Conservation (phyloP, 106 monocot species). For the Acorus calamus region DNA sequence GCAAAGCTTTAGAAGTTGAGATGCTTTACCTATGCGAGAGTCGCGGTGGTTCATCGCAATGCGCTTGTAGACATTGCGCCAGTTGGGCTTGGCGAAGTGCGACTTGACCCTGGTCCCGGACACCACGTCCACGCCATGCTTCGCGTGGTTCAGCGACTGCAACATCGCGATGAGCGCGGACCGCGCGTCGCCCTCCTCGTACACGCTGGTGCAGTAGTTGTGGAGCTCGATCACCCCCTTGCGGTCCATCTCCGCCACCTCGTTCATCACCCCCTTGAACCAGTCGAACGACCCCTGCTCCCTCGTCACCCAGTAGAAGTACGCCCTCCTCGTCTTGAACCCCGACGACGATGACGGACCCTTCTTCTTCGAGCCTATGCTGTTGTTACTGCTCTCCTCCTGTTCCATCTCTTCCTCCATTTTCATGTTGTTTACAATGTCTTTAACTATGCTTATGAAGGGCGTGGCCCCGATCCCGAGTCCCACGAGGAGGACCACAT, state of each 20-base stretch:
- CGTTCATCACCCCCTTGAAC: conserved; percentile 94
- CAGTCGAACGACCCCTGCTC: conserved; percentile 95
- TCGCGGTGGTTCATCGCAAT: conserved; percentile 54
- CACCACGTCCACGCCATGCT: conserved; percentile 77
- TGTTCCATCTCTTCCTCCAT: conserved; percentile 15
- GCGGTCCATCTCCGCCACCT: conserved; percentile 79
- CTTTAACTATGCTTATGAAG: conserved; percentile 81
- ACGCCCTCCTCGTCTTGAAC: conserved; percentile 56
- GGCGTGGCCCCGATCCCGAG: conserved; percentile 96
- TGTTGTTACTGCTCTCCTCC: not conserved
- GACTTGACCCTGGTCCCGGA: conserved; percentile 82
- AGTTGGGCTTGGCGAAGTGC: conserved; percentile 87
- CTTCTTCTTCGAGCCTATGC: not conserved
- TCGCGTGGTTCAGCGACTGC: conserved; percentile 79
- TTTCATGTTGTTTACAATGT: conserved; percentile 82
- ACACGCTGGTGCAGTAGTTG: conserved; percentile 95
- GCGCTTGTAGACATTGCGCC: conserved; percentile 80
- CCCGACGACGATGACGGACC: not conserved
- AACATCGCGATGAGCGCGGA: conserved; percentile 85
- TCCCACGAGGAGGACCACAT: conserved; percentile 78
- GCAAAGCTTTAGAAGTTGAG: not conserved
- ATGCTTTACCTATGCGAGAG: conserved; percentile 31
- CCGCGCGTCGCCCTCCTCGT: conserved; percentile 90
- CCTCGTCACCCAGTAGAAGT: conserved; percentile 93
- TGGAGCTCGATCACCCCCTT: conserved; percentile 69